Conservation (phyloP, 306 rosid species). For the Cucumis cinereus region DNA sequence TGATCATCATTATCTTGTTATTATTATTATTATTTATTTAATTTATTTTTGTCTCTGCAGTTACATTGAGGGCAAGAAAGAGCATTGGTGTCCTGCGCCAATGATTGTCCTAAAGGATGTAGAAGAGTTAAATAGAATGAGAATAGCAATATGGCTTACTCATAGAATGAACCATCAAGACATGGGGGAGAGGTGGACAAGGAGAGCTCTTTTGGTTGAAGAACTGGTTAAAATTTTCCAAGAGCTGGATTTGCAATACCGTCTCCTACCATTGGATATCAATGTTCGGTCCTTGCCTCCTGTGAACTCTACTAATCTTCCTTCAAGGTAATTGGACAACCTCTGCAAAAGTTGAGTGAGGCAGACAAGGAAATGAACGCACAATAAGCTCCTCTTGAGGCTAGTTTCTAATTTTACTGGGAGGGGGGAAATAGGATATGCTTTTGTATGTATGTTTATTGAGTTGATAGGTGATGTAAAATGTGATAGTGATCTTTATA, state of each 20-base stretch:
- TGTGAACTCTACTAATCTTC: slow-evolving; percentile 33
- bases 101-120: slow-evolving; percentile 46
- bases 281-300: slow-evolving; percentile 52
- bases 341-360: slow-evolving; percentile 25
- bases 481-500: not conserved
- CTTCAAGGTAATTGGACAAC: slow-evolving; percentile 28
- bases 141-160: slow-evolving; percentile 52
- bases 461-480: not conserved
- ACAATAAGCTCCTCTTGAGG: too few species aligned
- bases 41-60: slow-evolving; percentile 20
- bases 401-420: not conserved
- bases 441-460: not conserved
- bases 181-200: slow-evolving; percentile 65
- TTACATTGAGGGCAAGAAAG: slow-evolving; percentile 70
- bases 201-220: slow-evolving; percentile 58
- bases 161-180: slow-evolving; percentile 85
- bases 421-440: not conserved
- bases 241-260: slow-evolving; percentile 66
- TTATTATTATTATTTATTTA: too few species aligned
- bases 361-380: slow-evolving; percentile 1
- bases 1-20: not conserved
- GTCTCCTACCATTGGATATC: slow-evolving; percentile 55
- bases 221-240: slow-evolving; percentile 60
- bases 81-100: slow-evolving; percentile 74
- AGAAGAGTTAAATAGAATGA: slow-evolving; percentile 41